A percentile compares a stretch with the other conserved stretches of the same genome.
These are phyloP conservation scores for Myriosclerotinia scirpicola DNA, from an alignment of 2,329 filamentous ascomycete genomes.

Conservation along the genomic window DNA sequence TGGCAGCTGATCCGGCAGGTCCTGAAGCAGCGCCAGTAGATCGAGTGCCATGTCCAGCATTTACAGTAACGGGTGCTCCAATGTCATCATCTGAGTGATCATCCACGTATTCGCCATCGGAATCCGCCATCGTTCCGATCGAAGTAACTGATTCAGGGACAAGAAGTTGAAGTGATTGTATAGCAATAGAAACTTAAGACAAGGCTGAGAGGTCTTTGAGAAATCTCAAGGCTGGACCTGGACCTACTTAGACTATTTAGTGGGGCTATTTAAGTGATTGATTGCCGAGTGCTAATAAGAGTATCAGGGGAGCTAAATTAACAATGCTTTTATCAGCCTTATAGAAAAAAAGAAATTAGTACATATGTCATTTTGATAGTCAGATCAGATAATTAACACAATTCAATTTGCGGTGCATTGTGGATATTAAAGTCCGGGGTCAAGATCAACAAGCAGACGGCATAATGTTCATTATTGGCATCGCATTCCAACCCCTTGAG, in stretches of 20 bases:
- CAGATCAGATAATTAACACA: neutral
- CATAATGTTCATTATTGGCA: slow-evolving; percentile 1
- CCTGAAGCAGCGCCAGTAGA: slow-evolving; percentile 36
- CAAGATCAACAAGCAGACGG: neutral
- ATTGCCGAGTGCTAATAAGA: slow-evolving; percentile 3
- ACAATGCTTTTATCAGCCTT: slow-evolving; percentile 5
- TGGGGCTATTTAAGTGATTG: neutral
- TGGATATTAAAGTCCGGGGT: slow-evolving; percentile 4
- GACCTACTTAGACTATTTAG: neutral
- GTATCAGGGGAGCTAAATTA: slow-evolving; percentile 4
- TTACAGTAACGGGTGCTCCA: slow-evolving; percentile 37
- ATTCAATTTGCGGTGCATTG: neutral
- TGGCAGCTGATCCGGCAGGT: slow-evolving; percentile 35
- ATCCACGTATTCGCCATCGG: slow-evolving; percentile 69
- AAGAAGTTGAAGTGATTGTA: neutral
- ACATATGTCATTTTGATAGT: slow-evolving; percentile 1
- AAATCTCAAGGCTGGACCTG: slow-evolving; percentile 22
- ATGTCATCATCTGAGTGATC: slow-evolving; percentile 66
- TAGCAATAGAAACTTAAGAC: neutral
- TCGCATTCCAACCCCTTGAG: neutral
- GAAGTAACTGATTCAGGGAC: neutral
- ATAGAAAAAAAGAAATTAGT: neutral
- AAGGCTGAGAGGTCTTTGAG: slow-evolving; percentile 23
- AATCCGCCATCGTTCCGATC: slow-evolving; percentile 61
- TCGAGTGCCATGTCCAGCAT: slow-evolving; percentile 36